Evolutionary conservation across 345 rosid species (phyloP), one percentile per base, ranked within the genome.

Genomic region (Brassica rapa): DNA sequence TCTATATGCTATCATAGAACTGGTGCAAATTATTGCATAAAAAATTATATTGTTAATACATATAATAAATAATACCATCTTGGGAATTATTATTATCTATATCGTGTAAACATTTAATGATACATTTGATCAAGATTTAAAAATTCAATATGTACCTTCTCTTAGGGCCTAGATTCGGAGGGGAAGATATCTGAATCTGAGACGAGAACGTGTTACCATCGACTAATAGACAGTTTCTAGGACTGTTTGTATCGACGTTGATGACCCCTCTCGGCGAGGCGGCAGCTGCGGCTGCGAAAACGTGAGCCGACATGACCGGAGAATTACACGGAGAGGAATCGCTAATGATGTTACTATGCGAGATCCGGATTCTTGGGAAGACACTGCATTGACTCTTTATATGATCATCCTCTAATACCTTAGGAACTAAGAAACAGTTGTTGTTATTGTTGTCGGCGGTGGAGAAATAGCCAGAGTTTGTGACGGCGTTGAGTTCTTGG

Each of bases 111-210:
- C 75, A 77, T 77, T 78, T 55, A 82, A 82, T 72, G 80, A 65
- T 27, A 76, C 72, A 62, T 69, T 67, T 43, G 59, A 63, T 56
- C 67, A 76, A 71, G 66, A 51, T 49, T 1, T 74, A 62, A 66
- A 43, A 66, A 66, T 39, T 29, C 29, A 92, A 14, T 46, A n/a
- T 73, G 68, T 35, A 77, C 98, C 98, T 89, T 79, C 93, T 89
- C 86, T 91, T 94, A 77, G 90, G 85, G 24, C 93, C 97, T 77
- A 92, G 88, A 88, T 89, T 94, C 82, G 86, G 84, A 32, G 97
- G 94, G 56, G 97, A 83, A 75, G 97, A 85, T 95, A 95, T 91
- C 96, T 91, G 99, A 77, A 85, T 72, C 37, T 80, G 86, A 11
- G 88, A 56, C 3, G 83, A 64, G 32, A 75, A 56, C 32, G 67